A percentile compares a stretch with the other conserved stretches of the same genome.
phyloP scores from a whole-genome alignment of 2,329 filamentous ascomycete species.

The Fusarium falciforme region DNA sequence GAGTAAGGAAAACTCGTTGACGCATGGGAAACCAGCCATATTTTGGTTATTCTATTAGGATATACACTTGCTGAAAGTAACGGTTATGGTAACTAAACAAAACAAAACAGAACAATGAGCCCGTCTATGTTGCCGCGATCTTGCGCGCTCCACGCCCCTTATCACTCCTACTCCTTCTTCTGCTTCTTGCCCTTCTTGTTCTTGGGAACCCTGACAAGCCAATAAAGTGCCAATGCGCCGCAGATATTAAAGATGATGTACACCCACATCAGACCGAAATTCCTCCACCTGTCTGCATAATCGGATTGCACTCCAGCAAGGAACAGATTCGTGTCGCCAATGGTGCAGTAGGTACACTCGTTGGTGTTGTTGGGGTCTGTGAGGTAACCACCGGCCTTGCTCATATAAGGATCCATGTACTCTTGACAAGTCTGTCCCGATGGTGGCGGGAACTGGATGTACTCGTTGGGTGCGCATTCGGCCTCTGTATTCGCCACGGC shows the following conservation, averaged over 20 bases:
- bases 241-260: slow-evolving; percentile 70
- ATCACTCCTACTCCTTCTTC: background rate
- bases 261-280: slow-evolving; percentile 72
- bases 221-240: slow-evolving; percentile 62
- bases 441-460: slow-evolving; percentile 73
- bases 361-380: slow-evolving; percentile 58
- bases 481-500: slow-evolving; percentile 76
- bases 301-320: slow-evolving; percentile 60
- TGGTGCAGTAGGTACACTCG: slow-evolving; percentile 67
- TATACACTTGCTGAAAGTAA: background rate
- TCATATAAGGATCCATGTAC: slow-evolving; percentile 67
- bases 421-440: slow-evolving; percentile 66
- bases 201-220: slow-evolving; percentile 62
- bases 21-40: background rate
- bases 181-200: slow-evolving; percentile 46
- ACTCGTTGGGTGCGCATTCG: slow-evolving; percentile 76
- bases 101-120: background rate
- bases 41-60: background rate
- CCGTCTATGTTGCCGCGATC: background rate
- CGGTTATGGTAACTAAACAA: background rate
- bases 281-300: slow-evolving; percentile 73
- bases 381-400: slow-evolving; percentile 63
- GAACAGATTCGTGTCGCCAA: slow-evolving; percentile 64
- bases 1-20: background rate
- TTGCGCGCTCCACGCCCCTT: background rate